Base-by-base conservation (phyloP, 2,329 filamentous ascomycete species). In the Diaporthe sp. region DNA sequence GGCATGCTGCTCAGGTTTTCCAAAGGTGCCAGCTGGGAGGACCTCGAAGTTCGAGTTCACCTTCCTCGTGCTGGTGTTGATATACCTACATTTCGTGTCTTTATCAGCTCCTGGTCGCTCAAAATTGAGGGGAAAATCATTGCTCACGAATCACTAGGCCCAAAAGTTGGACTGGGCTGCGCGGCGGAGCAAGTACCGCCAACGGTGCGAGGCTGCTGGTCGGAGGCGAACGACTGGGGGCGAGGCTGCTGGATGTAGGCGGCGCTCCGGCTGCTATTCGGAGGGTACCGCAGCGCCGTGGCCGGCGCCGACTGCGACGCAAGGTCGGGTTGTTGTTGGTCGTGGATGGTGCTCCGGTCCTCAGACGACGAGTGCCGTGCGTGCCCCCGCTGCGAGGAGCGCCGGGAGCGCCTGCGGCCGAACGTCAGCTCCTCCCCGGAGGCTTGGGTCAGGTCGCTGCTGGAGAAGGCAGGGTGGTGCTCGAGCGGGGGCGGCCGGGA, bases 41-140 rank as follows among this genome's bases (percentile, higher is more conserved):
- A 86, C 78, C 74, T 86, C 83, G 55, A 86, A 86, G 0, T 81
- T 82, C 7, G 81, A 79, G 77, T 86, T 85, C 34, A 85, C 82
- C 67, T 81, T 82, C n/a, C 85, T 79, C 7, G 81, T 75, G 19
- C 76, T 75, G 19, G 81, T 82, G 75, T 85, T 86, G 59, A 80
- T 74, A 73, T 84, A 82, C 25, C 75, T 77, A 15, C 17, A 17
- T 4, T 12, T 42, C 13, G 17, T 17, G 28, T 25, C 34, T 25
- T 22, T 37, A 37, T 76, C 25, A 73, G 73, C 46, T 28, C n/a
- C 12, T 42, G 10, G 28, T n/a, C 31, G 28, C 57, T 46, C 12
- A 10, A 3, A 44, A n/a, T 34, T n/a, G n/a, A n/a, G n/a, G n/a
- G n/a, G n/a, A n/a, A n/a, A n/a, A n/a, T n/a, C n/a, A 84, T 84